Evolutionary conservation across 2,329 filamentous ascomycete genomes (phyloP), one percentile per base, ranked within the genome.

Genomic region (Monosporascus sp.): DNA sequence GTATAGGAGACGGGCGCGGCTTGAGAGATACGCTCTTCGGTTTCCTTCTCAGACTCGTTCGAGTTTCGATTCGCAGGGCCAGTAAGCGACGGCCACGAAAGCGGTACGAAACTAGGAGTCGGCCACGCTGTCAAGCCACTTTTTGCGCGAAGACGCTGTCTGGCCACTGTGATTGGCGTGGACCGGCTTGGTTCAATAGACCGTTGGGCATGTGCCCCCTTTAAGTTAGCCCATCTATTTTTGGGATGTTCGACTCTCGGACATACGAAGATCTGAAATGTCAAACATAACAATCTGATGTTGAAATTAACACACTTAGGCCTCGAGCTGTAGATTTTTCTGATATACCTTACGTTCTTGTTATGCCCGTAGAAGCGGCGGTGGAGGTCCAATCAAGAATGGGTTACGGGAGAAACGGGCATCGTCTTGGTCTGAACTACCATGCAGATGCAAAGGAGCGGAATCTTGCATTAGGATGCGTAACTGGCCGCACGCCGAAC

Each of bases 391-490:
- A 14, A 34, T 52, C 24, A 38, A 34, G 31, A 34, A 34, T 14
- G 31, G 31, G 31, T 5, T 14, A 14, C 31, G 31, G 31, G 26
- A 9, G 58, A 61, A 56, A 60, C 57, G 59, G 61, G 58, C 65
- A 51, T 54, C 51, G 56, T 41, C 59, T 58, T 48, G 36, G 56
- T 63, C 53, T 60, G 56, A 54, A 61, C 9, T 26, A 16, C 9
- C 52, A 54, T 53, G 48, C 50, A 50, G 54, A 59, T 57, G 59
- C 51, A 60, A 56, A 65, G 61, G 56, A 56, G 61, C 65, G 64
- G 65, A 65, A 68, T 67, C 66, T 65, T 62, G 63, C 66, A 69
- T 69, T 61, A 59, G 59, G 61, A 63, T 66, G 65, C 60, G 60
- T 61, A 63, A 61, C 58, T 62, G 53, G 17, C 59, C 63, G 61